Conservation (phyloP, 768 basidiomycete genomes). For the Clitopilus hobsonii region DNA sequence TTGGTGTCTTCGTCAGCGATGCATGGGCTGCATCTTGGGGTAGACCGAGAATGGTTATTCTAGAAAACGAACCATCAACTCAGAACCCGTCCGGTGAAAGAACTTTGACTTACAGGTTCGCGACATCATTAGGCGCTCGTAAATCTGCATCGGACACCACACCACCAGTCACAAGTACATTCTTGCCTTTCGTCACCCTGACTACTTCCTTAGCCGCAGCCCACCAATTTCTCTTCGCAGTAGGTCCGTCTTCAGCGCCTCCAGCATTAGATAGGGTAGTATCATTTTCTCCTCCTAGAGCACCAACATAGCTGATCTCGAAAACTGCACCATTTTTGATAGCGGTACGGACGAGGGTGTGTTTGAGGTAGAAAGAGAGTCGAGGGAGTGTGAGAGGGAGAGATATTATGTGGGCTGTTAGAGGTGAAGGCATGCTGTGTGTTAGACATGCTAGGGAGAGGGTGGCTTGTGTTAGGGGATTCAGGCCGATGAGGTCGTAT, state of each 20-base stretch:
- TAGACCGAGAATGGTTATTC: constrained; percentile 63
- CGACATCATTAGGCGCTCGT: constrained; percentile 68
- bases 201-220: constrained; percentile 70
- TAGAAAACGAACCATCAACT: no score
- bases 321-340: constrained; percentile 80
- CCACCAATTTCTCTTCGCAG: constrained; percentile 82
- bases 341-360: constrained; percentile 77
- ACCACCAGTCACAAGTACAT: constrained; percentile 68
- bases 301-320: constrained; percentile 75
- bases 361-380: constrained; percentile 77
- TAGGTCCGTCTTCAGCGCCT: constrained; percentile 46
- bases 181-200: constrained; percentile 78
- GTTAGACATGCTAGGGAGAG: constrained; percentile 81
- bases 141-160: constrained; percentile 57
- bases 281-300: constrained; percentile 61
- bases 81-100: no score
- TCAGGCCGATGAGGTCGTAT: constrained; percentile 76
- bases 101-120: constrained; percentile 57
- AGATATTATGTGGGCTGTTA: constrained; percentile 78
- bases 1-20: constrained; percentile 53
- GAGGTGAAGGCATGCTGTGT: constrained; percentile 66
- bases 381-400: constrained; percentile 76
- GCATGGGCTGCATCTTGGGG: constrained; percentile 66
- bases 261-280: constrained; percentile 37
- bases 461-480: constrained; percentile 66